Base-by-base conservation (phyloP, 176 grass and related monocot species). In the Themeda triandra region DNA sequence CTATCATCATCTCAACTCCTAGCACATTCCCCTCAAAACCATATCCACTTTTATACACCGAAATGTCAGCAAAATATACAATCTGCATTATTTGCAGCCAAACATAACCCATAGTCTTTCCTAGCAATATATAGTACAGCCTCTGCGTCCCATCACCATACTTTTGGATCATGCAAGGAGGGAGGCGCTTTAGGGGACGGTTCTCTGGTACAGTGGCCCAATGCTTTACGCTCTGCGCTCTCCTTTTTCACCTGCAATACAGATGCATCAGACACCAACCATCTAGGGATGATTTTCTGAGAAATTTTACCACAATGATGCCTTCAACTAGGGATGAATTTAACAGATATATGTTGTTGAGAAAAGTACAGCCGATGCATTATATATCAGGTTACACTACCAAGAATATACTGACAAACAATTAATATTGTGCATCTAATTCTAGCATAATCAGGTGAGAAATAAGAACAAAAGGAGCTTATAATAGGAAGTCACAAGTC, bases 181-280 rank as follows among this genome's bases (percentile, higher is more conserved):
- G 39, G 39, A 66, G 21, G 45, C 15, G 18, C 2, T 93, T 58
- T 91, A n/a, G 53, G 94, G 94, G 71, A 96, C 88, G 71, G 91
- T 87, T 58, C 94, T 80, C 91, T 96, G 88, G 67, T 96, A 96
- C 15, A 96, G 84, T 35, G 91, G 91, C 91, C 91, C 25, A 96
- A 71, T 66, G 91, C 94, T 69, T 96, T 89, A 68, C 91, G 89
- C 62, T 96, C 94, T 32, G 91, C 81, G 19, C 60, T 82, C 86
- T 96, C 88, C 81, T 87, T 96, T 89, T 96, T 91, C 27, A 96
- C 91, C 94, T 93, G 86, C 48, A 76, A 80, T 35, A 35, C n/a
- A 39, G 30, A 48, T 41, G 75, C 13, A 31, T 83, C 46, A 84
- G 56, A 80, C 48, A 76, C 6, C 66, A 31, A 13, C 2, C 37